Base-by-base conservation (phyloP, 768 basidiomycete species). In the Collybia nuda region DNA sequence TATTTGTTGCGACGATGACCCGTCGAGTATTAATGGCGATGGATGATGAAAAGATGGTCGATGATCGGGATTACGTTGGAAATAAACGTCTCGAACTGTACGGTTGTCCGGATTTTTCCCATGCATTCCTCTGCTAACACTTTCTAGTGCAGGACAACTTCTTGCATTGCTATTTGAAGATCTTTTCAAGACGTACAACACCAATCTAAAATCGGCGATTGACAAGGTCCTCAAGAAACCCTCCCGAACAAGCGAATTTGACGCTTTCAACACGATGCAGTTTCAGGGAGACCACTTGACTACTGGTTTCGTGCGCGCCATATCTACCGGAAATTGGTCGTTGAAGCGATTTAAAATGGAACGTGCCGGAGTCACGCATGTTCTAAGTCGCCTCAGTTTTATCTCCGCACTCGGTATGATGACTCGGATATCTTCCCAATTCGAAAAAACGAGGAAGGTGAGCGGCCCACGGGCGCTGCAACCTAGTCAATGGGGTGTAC, bases 301-400 rank as follows among this genome's bases (percentile, higher is more conserved):
- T 14, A 79, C 91, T 15, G 97, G 96, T 22, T 98, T 99, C 62
- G 87, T 93, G 35, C 90, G 96, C 48, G 95, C 97, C 22, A 98
- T 99, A 54, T 97, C 95, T 7, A 99, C 97, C 0, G 97, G 97
- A 8, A 99, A 99, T 64, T 99, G 97, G 97, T 93, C 92, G 8
- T 75, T 99, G 44, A 98, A 98, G 68, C 90, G 97, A 45, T 98
- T 99, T 81, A 96, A 95, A 75, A 98, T 98, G 90, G 96, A 98
- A 65, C 85, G 97, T 28, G 97, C 97, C 0, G 97, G 97, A 26
- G 93, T 99, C 40, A 99, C 97, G 0, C 97, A 99, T 64, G 97
- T 99, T 56, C 82, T 99, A 21, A 93, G 90, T 61, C 86, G 97
- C 37, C 74, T 99, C 44, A 91, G 88, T 63, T 99, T 96, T 77